Evolutionary conservation across 1,139 yeast genomes (phyloP).

Genomic region (Suhomyces ambrosiae): DNA sequence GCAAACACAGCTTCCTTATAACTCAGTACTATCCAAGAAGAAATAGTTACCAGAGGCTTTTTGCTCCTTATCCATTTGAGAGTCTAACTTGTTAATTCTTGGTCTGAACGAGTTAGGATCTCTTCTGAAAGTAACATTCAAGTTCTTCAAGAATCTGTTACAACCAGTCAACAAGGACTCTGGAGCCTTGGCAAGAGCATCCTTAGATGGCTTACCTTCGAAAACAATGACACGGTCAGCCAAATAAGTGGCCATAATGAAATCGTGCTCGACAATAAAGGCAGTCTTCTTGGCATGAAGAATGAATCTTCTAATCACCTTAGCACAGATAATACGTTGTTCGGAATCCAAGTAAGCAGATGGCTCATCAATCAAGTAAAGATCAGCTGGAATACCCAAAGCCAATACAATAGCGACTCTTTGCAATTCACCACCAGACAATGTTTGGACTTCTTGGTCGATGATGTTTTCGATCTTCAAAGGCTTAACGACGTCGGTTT

Average conservation of each 20-base stretch:
- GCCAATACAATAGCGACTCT: conserved; percentile 97
- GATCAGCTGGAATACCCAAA: conserved; percentile 92
- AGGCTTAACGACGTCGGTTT: conserved; percentile 96
- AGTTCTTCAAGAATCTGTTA: conserved; percentile 92
- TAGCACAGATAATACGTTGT: conserved; percentile 98
- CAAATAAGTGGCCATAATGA: conserved; percentile 98
- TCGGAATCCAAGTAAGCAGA: conserved; percentile 98
- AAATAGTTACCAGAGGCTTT: conserved; percentile 88
- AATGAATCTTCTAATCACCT: conserved; percentile 95
- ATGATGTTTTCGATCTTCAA: conserved; percentile 89
- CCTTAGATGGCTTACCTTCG: conserved; percentile 89
- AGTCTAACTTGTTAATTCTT: conserved; percentile 94
- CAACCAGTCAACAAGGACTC: conserved; percentile 95
- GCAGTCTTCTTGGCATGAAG: conserved; percentile 97
- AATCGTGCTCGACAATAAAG: conserved; percentile 98
- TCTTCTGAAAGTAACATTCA: conserved; percentile 97
- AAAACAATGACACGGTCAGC: conserved; percentile 98
- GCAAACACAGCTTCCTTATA: conserved; percentile 27
- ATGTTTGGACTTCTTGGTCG: conserved; percentile 95
- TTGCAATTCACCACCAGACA: conserved; percentile 99
- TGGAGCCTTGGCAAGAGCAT: conserved; percentile 82
- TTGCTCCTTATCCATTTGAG: conserved; percentile 99
- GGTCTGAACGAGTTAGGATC: conserved; percentile 98
- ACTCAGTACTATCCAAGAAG: conserved; percentile 75
- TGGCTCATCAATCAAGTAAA: conserved; percentile 96